phyloP scores from a whole-genome alignment of 202 grass and related monocot species.

The Elaeis oleifera region DNA sequence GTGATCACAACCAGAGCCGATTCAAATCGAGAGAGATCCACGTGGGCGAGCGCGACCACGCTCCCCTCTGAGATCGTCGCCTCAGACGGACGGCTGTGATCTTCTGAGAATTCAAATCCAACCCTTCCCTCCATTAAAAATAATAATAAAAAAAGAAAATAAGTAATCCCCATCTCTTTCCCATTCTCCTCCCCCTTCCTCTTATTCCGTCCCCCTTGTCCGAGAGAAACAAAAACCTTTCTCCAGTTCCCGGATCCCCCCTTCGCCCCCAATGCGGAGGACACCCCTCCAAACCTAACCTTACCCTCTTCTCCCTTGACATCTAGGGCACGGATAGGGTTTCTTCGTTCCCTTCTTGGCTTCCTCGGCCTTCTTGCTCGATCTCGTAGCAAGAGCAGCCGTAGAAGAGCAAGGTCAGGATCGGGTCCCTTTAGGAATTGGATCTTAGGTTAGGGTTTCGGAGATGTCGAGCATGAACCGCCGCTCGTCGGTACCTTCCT shows the following conservation, averaged over 20 bases:
- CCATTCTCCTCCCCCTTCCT: too few relatives aligned
- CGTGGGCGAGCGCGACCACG: not conserved
- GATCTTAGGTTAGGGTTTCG: constrained; percentile 15
- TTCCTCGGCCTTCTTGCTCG: not conserved
- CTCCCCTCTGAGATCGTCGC: not conserved
- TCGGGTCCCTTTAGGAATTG: not conserved
- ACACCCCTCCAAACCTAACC: too few relatives aligned
- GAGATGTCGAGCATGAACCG: constrained; percentile 22
- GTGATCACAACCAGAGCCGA: constrained; percentile 9
- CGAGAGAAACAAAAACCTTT: too few relatives aligned
- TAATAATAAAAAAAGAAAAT: not conserved
- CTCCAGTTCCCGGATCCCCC: too few relatives aligned
- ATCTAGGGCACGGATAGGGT: too few relatives aligned
- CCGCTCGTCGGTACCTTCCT: constrained; percentile 12
- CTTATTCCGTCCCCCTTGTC: too few relatives aligned
- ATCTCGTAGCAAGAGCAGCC: not conserved
- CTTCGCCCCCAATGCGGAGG: too few relatives aligned
- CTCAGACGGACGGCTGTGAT: not conserved
- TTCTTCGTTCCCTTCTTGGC: too few relatives aligned
- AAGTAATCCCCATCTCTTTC: not conserved
- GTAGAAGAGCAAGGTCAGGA: not conserved
- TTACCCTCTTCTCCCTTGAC: too few relatives aligned
- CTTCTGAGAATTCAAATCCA: not conserved
- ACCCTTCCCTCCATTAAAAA: constrained; percentile 13
- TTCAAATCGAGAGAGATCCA: not conserved